Conservation (phyloP, 2,329 filamentous ascomycete species). For the Nemania serpens region DNA sequence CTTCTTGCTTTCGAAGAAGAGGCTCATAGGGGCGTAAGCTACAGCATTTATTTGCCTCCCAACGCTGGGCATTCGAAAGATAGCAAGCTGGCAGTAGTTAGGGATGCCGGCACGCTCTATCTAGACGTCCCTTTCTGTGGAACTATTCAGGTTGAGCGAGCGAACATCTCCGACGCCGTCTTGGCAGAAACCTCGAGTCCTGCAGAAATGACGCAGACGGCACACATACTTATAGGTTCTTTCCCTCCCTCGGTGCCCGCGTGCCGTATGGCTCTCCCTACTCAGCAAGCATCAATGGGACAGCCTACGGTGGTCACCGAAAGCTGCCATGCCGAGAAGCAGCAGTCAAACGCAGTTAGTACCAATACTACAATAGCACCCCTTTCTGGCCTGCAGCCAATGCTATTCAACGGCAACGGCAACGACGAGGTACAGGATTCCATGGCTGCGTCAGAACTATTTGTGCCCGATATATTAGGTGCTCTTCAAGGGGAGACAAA, state of each 20-base stretch:
- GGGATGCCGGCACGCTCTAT: conserved; percentile 3
- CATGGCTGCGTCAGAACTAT: not conserved
- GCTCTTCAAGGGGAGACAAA: not conserved
- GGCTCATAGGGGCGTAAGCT: conserved; percentile 18
- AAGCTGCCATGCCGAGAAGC: not conserved
- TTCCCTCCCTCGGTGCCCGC: not conserved
- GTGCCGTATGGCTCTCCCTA: not conserved
- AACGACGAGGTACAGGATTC: not conserved
- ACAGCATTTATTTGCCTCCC: conserved; percentile 5
- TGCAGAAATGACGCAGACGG: not conserved
- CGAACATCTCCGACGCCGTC: not conserved
- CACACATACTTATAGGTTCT: conserved; percentile 3
- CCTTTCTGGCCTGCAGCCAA: not conserved
- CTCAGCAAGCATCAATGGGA: not conserved
- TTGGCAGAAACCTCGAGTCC: not conserved
- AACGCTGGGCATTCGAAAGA: not conserved
- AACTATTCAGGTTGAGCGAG: conserved; percentile 15
- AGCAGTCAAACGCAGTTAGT: not conserved
- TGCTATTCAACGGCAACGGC: not conserved
- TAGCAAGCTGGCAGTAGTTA: not conserved
- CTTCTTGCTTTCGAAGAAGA: conserved; percentile 47
- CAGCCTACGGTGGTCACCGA: not conserved
- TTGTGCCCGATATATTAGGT: not conserved
- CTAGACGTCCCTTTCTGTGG: conserved; percentile 24
- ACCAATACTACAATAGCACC: not conserved